Conservation (phyloP, 164 flowering plant species). For the Euptelea pleiosperma region DNA sequence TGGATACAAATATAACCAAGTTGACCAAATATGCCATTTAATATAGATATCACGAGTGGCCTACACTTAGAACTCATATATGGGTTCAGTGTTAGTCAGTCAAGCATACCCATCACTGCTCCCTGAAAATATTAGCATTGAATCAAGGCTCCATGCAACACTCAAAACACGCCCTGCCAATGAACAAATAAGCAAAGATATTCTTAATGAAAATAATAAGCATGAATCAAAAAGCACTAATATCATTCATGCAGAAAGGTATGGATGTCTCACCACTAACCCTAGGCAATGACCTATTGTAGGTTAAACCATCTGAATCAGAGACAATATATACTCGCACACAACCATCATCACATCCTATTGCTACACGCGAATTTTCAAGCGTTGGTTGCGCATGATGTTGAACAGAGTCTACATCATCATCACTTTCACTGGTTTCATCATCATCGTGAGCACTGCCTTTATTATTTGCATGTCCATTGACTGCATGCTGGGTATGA, state of each 20-base stretch:
- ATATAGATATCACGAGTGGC: too few species aligned
- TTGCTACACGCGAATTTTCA: constrained; percentile 44
- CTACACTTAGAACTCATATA: too few species aligned
- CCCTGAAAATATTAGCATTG: constrained; percentile 68
- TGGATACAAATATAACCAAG: not conserved
- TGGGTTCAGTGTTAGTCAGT: too few species aligned
- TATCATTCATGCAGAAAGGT: constrained; percentile 5
- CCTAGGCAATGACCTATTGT: constrained; percentile 69
- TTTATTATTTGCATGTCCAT: constrained; percentile 47
- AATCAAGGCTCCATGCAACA: constrained; percentile 85
- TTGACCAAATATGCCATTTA: too few species aligned
- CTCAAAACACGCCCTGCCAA: constrained; percentile 71
- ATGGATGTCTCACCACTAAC: constrained; percentile 84
- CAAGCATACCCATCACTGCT: constrained; percentile 96
- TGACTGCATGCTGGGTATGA: constrained; percentile 27
- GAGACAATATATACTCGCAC: constrained; percentile 57
- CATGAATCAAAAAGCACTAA: not conserved
- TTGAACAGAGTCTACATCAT: constrained; percentile 42
- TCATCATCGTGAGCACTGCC: constrained; percentile 18
- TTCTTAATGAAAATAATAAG: not conserved
- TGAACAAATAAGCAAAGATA: not conserved
- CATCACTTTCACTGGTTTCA: constrained; percentile 40
- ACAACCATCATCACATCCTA: constrained; percentile 95
- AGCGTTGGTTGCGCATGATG: constrained; percentile 25
- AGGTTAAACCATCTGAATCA: constrained; percentile 51